Base-by-base conservation (phyloP, 140 eudicot genomes). In the Bidens hawaiensis region DNA sequence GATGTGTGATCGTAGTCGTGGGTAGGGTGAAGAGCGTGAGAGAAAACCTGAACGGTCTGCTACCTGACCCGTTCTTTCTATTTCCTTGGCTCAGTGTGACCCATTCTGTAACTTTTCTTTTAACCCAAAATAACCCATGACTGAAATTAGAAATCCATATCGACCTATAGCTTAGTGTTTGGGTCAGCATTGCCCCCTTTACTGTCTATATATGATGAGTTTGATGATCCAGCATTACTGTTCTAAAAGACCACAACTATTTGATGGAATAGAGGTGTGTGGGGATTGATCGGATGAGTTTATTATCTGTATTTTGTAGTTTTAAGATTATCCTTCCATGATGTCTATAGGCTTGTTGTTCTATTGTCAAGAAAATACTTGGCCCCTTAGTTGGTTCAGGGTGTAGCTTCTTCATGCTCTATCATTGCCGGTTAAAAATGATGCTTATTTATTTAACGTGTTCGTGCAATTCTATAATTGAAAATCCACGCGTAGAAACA, bases 341-440 rank as follows among this genome's bases (percentile, higher is more conserved):
- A 48, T 48, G 14, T 48, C 23, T 48, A 48, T 51, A 51, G 15
- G 58, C 54, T 1, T 47, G 53, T 47, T 51, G 27, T 24, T 23
- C 16, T 51, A 51, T 51, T 60, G 66, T 38, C 22, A 38, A 40
- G 51, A 40, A 21, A 25, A 14, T 14, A 24, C 10, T 12, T 18
- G 30, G 9, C 48, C 49, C 45, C 49, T 34, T 59, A 13, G 63
- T 57, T 13, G 26, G 19, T 57, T 57, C 46, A 14, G 25, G 43
- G 18, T 59, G 64, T 13, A 60, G 36, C 52, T 60, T 60, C 36
- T 36, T 36, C 67, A 24, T 38, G 52, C 67, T 22, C 21, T 59
- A 19, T 60, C 22, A 22, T 61, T 3, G 5, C n/a, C n/a, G n/a
- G n/a, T n/a, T 11, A 17, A 15, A 30, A 30, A 0, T 30, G 36